Conservation (phyloP, 2,329 filamentous ascomycete species). For the Ceratocystis smalleyi region DNA sequence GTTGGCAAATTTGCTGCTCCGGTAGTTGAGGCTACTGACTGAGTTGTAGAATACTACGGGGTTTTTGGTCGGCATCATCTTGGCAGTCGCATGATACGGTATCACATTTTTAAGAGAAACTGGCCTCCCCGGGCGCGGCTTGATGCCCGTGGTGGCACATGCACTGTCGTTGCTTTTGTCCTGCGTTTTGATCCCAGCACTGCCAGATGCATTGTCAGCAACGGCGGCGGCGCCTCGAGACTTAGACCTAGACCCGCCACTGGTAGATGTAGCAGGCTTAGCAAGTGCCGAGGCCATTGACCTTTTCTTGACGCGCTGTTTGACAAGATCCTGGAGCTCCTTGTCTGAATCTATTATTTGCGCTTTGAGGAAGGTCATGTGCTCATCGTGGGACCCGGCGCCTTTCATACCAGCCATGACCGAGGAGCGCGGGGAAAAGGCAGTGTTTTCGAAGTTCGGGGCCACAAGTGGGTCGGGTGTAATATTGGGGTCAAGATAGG, state of each 20-base stretch:
- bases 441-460: constrained; percentile 45
- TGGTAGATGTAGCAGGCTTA: neutral
- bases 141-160: neutral
- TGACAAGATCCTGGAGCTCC: constrained; percentile 60
- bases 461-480: constrained; percentile 35
- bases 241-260: neutral
- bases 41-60: neutral
- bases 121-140: constrained; percentile 12
- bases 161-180: constrained; percentile 13
- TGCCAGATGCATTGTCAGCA: constrained; percentile 22
- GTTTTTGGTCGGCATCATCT: constrained; percentile 20
- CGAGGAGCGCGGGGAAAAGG: constrained; percentile 55
- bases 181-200: constrained; percentile 21
- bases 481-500: constrained; percentile 51
- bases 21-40: neutral
- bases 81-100: constrained; percentile 26
- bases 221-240: too few species aligned
- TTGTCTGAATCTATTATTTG: constrained; percentile 64
- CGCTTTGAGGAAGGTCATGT: constrained; percentile 57
- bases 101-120: constrained; percentile 22
- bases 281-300: neutral
- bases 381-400: constrained; percentile 27
- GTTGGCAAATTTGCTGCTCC: neutral
- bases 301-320: constrained; percentile 26
- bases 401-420: constrained; percentile 58